Evolutionary conservation across 2,329 filamentous ascomycete species (phyloP), one percentile per base, ranked within the genome.

Genomic region (Aspergillus unguis): DNA sequence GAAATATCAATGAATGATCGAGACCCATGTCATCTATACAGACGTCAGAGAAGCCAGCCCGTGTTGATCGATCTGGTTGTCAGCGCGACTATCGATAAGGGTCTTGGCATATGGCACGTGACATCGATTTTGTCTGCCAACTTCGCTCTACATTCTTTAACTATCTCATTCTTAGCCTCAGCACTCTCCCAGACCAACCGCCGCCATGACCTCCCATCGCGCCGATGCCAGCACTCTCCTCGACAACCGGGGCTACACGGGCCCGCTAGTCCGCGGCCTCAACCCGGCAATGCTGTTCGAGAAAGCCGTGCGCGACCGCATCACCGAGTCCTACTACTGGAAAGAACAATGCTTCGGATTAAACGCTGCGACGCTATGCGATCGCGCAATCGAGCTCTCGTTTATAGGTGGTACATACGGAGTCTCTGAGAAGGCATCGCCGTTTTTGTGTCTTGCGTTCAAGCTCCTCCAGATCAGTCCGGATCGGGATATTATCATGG

Each of bases 271-370:
- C 58, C 91, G 92, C 69, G 91, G 91, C 55, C 87, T 95, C 66
- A 96, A 96, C 75, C 92, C 92, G 1, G 89, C 91, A n/a, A 92
- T 88, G 4, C 88, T 97, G 55, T 88, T 97, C 81, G 92, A 97
- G 73, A 96, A 95, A 71, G 88, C 91, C 37, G 90, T 96, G 60
- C 88, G 89, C 67, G 94, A 99, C 74, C 91, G 94, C 68, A 96
- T 99, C 72, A 85, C 92, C 62, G 91, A 96, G 67, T 90, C 85
- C 48, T 95, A 96, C 75, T 99, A 96, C 77, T 99, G 91, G 88
- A 96, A 96, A 73, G 94, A 97, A 75, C 92, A 96, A 76, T 96
- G 94, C 71, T 99, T 97, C 74, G 94, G 88, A 38, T 80, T 99
- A 59, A 99, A 97, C 76, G 82, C 83, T 3, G 85, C 85, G 1